Percentiles rank a stretch among this genome's conserved stretches.
These are phyloP conservation scores for Penicillium manginii DNA, from an alignment of 495 filamentous ascomycete species.

Conservation along the genomic window DNA sequence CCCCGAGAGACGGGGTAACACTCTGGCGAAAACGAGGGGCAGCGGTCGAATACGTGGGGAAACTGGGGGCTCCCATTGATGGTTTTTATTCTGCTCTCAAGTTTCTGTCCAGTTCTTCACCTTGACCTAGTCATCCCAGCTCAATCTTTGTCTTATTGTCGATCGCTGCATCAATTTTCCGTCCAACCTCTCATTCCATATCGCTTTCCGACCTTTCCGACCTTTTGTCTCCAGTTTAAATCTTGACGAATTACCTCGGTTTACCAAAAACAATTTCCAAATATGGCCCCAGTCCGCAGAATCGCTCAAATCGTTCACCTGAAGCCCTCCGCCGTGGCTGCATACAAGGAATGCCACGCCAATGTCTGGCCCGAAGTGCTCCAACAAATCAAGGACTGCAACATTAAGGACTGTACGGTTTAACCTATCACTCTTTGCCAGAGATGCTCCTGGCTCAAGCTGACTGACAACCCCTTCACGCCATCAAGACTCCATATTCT, in stretches of 20 bases:
- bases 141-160: no score
- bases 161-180: no score
- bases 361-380: slow-evolving; percentile 76
- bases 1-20: slow-evolving; percentile 32
- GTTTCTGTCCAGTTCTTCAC: no score
- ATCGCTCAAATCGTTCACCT: slow-evolving; percentile 73
- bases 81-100: no score
- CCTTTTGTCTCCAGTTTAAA: no score
- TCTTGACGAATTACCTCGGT: background rate
- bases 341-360: slow-evolving; percentile 74
- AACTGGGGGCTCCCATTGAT: background rate
- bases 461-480: background rate
- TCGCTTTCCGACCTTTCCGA: background rate
- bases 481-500: slow-evolving; percentile 68
- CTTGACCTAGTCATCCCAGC: no score
- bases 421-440: no score
- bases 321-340: slow-evolving; percentile 61
- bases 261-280: background rate
- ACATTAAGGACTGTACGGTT: slow-evolving; percentile 68
- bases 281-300: slow-evolving; percentile 47
- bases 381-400: slow-evolving; percentile 70
- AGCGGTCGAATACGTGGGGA: background rate
- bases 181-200: background rate
- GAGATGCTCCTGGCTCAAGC: background rate
- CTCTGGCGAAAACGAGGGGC: slow-evolving; percentile 28